These are phyloP conservation scores for Penicillium argentinense DNA, from an alignment of 495 filamentous ascomycete species.

Conservation along the genomic window DNA sequence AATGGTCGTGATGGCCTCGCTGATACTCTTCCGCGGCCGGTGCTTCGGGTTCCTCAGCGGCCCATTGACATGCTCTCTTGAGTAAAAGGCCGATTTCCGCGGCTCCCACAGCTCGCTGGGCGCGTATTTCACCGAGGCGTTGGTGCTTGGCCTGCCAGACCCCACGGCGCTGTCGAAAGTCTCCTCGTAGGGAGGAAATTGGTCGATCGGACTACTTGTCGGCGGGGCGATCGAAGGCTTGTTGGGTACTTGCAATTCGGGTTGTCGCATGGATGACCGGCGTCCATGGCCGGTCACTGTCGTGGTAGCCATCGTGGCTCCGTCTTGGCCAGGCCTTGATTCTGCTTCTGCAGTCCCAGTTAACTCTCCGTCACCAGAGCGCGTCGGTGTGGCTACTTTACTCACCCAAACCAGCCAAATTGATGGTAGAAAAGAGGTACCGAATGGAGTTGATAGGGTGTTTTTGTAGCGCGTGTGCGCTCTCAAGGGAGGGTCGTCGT, in stretches of 20 bases:
- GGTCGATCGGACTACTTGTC: slow-evolving; percentile 42
- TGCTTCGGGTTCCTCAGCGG: slow-evolving; percentile 56
- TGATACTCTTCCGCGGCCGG: slow-evolving; percentile 76
- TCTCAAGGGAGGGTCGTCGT: neutral
- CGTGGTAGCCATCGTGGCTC: slow-evolving; percentile 40
- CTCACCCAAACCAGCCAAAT: neutral
- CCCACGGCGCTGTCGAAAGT: slow-evolving; percentile 32
- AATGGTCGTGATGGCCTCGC: slow-evolving; percentile 80
- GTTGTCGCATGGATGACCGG: slow-evolving; percentile 44
- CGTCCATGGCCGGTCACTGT: slow-evolving; percentile 47
- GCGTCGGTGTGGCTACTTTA: neutral
- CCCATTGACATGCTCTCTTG: slow-evolving; percentile 39
- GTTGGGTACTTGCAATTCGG: slow-evolving; percentile 35
- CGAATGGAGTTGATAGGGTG: neutral
- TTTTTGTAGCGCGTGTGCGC: too few species aligned
- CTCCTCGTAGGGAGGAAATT: slow-evolving; percentile 45
- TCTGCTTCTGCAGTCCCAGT: neutral
- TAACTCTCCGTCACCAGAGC: neutral
- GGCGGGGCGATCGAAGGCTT: slow-evolving; percentile 31
- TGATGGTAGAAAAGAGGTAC: neutral
- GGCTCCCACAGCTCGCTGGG: slow-evolving; percentile 40
- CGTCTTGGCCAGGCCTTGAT: neutral
- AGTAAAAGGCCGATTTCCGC: slow-evolving; percentile 29
- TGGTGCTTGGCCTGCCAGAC: slow-evolving; percentile 21
- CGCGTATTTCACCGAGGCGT: slow-evolving; percentile 33